phyloP scores from a whole-genome alignment of 2,329 filamentous ascomycete species.

The Penicillium oxalicum region DNA sequence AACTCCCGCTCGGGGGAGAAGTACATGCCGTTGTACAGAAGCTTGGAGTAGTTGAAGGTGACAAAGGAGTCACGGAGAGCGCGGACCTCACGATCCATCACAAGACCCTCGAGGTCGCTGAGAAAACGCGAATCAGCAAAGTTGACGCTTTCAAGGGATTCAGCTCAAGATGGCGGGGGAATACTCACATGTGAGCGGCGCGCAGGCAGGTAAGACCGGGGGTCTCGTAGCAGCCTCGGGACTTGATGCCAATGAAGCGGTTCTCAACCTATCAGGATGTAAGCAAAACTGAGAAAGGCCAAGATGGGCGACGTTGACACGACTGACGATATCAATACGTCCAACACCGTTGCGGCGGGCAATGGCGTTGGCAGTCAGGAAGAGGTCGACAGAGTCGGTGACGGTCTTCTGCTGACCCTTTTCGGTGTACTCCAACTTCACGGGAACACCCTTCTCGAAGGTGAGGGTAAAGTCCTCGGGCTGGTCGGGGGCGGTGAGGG shows the following conservation, averaged over 20 bases:
- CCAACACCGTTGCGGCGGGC: slow-evolving; percentile 68
- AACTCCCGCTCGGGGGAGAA: slow-evolving; percentile 68
- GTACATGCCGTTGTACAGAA: slow-evolving; percentile 39
- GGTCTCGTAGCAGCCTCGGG: slow-evolving; percentile 70
- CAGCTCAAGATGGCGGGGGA: slow-evolving; percentile 25
- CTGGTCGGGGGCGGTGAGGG: slow-evolving; percentile 62
- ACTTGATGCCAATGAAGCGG: slow-evolving; percentile 74
- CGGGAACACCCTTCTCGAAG: slow-evolving; percentile 70
- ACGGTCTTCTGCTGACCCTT: slow-evolving; percentile 48
- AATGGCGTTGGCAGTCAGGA: slow-evolving; percentile 65
- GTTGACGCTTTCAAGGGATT: slow-evolving; percentile 20
- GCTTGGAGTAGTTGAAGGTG: slow-evolving; percentile 56
- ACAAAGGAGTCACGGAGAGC: slow-evolving; percentile 66
- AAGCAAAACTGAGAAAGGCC: background rate
- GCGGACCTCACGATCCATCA: slow-evolving; percentile 63
- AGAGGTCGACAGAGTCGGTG: slow-evolving; percentile 66
- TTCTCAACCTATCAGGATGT: slow-evolving; percentile 53
- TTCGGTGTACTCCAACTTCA: slow-evolving; percentile 56
- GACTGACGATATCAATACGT: slow-evolving; percentile 64
- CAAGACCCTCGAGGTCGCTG: slow-evolving; percentile 47
- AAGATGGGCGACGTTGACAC: background rate
- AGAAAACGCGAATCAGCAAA: background rate
- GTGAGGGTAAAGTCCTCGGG: slow-evolving; percentile 65
- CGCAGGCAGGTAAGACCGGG: slow-evolving; percentile 31
- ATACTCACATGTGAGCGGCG: slow-evolving; percentile 38